Evolutionary conservation across 352 stramenopile genomes (phyloP), one percentile per base, ranked within the genome.

Genomic region (Phytophthora idaei): DNA sequence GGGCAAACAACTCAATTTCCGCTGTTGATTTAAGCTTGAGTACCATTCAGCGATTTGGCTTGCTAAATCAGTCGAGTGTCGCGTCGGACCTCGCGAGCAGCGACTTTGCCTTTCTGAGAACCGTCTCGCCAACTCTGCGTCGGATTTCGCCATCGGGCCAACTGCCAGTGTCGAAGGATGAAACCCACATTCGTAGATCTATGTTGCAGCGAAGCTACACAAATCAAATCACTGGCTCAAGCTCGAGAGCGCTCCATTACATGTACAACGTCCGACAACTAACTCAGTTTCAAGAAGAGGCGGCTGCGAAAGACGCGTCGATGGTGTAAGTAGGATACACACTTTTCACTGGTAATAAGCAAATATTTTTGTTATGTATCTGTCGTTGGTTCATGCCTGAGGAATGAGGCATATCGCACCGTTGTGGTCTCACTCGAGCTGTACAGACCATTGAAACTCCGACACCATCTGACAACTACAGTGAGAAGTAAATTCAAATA

Each of bases 201-300:
- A 44, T 64, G 53, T 31, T 69, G 21, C 61, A 64, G 54, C 48
- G 55, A 49, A 69, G 62, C 10, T 53, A 55, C 32, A 57, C 47
- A 6, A 53, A 39, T 21, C 52, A 69, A 46, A 39, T 63, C 11
- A 32, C 54, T 29, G 55, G 62, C 5, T 69, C 62, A 12, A 69
- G 47, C 31, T 64, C 62, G 37, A 54, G 62, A 60, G 31, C 49
- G 29, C 62, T 69, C 15, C 55, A 53, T 50, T 49, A 50, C 25
- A 69, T 69, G 62, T 64, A 65, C 39, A 60, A 69, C 32, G 44
- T 69, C 9, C 47, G 49, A 31, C 31, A 28, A 42, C 25, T 64
- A 36, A 27, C 15, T 51, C 34, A 42, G n/a, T 29, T 51, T 14
- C 49, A 50, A 61, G 60, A 67, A 42, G 50, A 61, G 4, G 27